Evolutionary conservation across 2,329 filamentous ascomycete genomes (phyloP).

Genomic region (Cercospora sesami): DNA sequence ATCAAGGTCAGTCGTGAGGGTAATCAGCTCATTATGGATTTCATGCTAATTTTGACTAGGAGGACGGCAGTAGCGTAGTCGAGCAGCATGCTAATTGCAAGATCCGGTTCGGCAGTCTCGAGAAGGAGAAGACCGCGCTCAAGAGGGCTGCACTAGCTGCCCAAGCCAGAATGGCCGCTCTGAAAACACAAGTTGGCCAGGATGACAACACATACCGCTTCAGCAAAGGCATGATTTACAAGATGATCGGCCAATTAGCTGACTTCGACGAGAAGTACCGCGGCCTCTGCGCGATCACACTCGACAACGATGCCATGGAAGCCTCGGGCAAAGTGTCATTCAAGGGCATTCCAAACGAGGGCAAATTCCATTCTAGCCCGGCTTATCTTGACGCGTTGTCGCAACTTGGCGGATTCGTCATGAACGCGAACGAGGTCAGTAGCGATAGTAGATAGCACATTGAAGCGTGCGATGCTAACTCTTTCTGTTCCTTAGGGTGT

Average conservation of each 20-base stretch:
- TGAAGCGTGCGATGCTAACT: not conserved
- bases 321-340: constrained; percentile 34
- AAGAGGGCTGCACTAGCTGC: constrained; percentile 29
- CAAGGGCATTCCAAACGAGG: constrained; percentile 20
- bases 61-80: constrained; percentile 2
- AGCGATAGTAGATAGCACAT: not conserved
- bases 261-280: constrained; percentile 34
- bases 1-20: constrained; percentile 5
- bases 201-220: constrained; percentile 30
- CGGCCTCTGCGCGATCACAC: constrained; percentile 42
- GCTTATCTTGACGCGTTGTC: constrained; percentile 44
- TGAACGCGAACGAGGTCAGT: constrained; percentile 28
- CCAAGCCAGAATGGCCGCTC: constrained; percentile 3
- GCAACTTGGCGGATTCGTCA: constrained; percentile 34
- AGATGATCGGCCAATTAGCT: constrained; percentile 20
- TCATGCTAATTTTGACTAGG: constrained; percentile 15
- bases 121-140: constrained; percentile 30
- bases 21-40: not conserved
- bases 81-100: constrained; percentile 18
- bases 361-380: constrained; percentile 24
- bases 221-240: constrained; percentile 22
- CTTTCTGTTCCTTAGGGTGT: constrained; percentile 4
- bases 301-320: constrained; percentile 41
- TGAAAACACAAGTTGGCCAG: constrained; percentile 4
- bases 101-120: constrained; percentile 22